Conservation (phyloP, 1,284 basidiomycete genomes). For the Rhodofomes roseus region DNA sequence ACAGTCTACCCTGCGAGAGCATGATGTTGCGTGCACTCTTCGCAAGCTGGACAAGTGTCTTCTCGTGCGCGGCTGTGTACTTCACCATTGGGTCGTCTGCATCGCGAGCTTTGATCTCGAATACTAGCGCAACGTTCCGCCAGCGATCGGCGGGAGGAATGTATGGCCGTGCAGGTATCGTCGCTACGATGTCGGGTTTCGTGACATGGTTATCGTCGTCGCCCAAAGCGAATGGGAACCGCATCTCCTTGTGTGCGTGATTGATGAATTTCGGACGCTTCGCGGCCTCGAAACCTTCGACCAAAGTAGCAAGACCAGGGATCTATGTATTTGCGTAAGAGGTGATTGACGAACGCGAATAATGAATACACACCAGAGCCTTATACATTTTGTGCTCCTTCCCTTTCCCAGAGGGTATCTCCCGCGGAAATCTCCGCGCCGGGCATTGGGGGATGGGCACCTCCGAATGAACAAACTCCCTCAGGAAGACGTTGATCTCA, state of each 20-base stretch:
- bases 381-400: background rate
- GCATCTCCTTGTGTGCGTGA: background rate
- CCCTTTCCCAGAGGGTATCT: background rate
- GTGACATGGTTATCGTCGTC: background rate
- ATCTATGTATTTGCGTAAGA: background rate
- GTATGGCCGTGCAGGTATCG: background rate
- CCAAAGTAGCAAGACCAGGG: background rate
- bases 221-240: background rate
- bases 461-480: background rate
- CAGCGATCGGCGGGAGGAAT: background rate
- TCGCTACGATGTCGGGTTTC: background rate
- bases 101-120: background rate
- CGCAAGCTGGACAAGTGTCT: background rate
- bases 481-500: background rate
- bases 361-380: background rate
- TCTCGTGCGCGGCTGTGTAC: background rate
- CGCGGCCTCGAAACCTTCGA: background rate
- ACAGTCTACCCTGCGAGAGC: slow-evolving; percentile 8
- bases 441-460: background rate
- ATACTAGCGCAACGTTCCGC: background rate
- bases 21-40: slow-evolving; percentile 10
- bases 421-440: background rate
- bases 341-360: too few species aligned
- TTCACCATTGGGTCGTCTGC: background rate
- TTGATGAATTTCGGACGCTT: background rate